phyloP scores from a whole-genome alignment of 2,329 filamentous ascomycete genomes.

The Helotiales sp. region DNA sequence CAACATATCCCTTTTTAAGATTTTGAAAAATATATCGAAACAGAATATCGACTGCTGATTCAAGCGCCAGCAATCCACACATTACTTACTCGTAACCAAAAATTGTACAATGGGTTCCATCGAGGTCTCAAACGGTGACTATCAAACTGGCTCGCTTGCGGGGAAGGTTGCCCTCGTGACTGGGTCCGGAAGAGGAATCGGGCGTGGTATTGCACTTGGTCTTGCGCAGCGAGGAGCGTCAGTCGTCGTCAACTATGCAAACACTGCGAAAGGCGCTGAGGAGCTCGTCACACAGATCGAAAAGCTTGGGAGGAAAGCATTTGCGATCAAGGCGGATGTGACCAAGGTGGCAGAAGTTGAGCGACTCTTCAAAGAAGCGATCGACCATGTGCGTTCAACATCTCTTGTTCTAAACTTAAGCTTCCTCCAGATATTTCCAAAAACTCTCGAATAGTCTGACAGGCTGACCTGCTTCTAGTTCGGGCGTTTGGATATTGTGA shows the following conservation, averaged over 20 bases:
- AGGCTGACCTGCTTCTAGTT: slow-evolving; percentile 23
- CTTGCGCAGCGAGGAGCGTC: slow-evolving; percentile 48
- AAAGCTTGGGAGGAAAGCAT: slow-evolving; percentile 55
- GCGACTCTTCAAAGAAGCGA: slow-evolving; percentile 35
- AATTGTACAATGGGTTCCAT: slow-evolving; percentile 10
- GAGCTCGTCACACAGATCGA: slow-evolving; percentile 58
- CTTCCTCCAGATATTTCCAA: background rate
- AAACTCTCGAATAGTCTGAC: background rate
- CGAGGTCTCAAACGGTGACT: slow-evolving; percentile 3
- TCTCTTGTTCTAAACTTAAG: background rate
- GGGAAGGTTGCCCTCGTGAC: slow-evolving; percentile 81
- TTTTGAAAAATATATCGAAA: background rate
- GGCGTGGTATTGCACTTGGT: slow-evolving; percentile 53
- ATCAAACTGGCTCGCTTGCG: slow-evolving; percentile 10
- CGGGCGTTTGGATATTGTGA: slow-evolving; percentile 38
- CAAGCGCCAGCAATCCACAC: background rate
- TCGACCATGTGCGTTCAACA: slow-evolving; percentile 26
- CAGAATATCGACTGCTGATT: background rate
- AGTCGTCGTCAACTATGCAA: slow-evolving; percentile 65
- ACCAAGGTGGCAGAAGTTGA: slow-evolving; percentile 48
- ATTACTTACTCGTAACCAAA: background rate
- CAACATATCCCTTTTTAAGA: too few species aligned
- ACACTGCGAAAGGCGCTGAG: slow-evolving; percentile 60
- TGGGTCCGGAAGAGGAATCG: slow-evolving; percentile 80
- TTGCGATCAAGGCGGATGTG: slow-evolving; percentile 64